These are phyloP conservation scores for Ophiostoma tasmaniense DNA, from an alignment of 2,329 filamentous ascomycete genomes.

Conservation along the genomic window DNA sequence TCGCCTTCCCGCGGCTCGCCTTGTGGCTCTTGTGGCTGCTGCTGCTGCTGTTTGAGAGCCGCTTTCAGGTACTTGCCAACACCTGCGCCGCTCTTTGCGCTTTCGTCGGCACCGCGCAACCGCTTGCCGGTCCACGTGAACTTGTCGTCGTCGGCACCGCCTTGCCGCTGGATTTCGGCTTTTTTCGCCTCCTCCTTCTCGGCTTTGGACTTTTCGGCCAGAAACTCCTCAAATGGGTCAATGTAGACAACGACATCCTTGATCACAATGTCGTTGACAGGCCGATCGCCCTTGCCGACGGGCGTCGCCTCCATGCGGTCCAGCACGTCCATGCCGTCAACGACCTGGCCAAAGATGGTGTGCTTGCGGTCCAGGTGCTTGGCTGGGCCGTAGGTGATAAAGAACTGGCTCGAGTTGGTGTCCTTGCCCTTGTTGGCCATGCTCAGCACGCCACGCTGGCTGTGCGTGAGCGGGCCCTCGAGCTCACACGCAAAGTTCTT, in stretches of 20 bases:
- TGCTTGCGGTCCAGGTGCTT: conserved; percentile 91
- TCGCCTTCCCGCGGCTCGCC: conserved; percentile 41
- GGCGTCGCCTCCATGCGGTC: conserved; percentile 68
- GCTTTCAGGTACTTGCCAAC: conserved; percentile 79
- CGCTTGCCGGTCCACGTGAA: conserved; percentile 96
- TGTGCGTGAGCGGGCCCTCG: conserved; percentile 80
- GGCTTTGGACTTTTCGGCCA: conserved; percentile 60
- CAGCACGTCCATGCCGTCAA: conserved; percentile 66
- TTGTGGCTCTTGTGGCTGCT: conserved; percentile 36
- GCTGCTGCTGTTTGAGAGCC: conserved; percentile 27
- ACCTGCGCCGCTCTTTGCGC: conserved; percentile 31
- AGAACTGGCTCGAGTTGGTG: conserved; percentile 91
- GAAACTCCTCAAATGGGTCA: conserved; percentile 91
- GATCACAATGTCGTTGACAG: conserved; percentile 70
- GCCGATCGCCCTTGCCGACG: conserved; percentile 67
- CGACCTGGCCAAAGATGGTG: conserved; percentile 86
- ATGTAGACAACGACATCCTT: conserved; percentile 78
- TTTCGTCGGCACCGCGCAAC: conserved; percentile 51
- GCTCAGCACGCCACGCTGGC: conserved; percentile 66
- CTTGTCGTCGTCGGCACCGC: conserved; percentile 76
- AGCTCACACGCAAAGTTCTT: conserved; percentile 93
- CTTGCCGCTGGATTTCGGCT: conserved; percentile 53
- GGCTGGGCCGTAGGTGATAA: conserved; percentile 78
- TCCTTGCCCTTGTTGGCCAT: conserved; percentile 99
- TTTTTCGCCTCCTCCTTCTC: conserved; percentile 50